Conservation (phyloP, 108 stramenopile species). For the Fragilaria radians region DNA sequence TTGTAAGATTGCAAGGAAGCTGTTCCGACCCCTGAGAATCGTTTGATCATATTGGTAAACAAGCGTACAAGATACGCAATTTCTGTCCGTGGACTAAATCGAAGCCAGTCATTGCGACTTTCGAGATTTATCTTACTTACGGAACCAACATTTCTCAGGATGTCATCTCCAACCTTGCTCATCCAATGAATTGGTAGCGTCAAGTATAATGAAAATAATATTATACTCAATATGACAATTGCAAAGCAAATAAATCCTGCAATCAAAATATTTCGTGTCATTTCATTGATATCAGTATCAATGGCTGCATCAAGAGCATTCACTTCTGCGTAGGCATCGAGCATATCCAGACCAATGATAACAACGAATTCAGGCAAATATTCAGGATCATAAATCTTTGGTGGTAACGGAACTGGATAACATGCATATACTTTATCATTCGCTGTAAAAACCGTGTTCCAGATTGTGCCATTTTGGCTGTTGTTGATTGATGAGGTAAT, state of each 20-base stretch:
- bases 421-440: too few species aligned
- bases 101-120: neutral
- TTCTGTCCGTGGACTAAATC: constrained; percentile 43
- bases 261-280: constrained; percentile 14
- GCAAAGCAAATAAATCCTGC: constrained; percentile 29
- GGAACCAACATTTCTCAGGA: constrained; percentile 31
- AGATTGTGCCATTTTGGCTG: too few species aligned
- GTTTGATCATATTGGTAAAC: constrained; percentile 21
- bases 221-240: constrained; percentile 23
- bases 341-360: neutral
- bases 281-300: neutral
- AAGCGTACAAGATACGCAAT: constrained; percentile 25
- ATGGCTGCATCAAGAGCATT: neutral
- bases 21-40: constrained; percentile 27
- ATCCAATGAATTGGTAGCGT: constrained; percentile 51
- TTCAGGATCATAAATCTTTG: neutral
- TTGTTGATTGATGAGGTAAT: neutral
- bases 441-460: too few species aligned
- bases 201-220: constrained; percentile 23
- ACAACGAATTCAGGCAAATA: neutral
- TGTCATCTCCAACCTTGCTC: constrained; percentile 22
- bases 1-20: constrained; percentile 10
- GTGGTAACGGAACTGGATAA: neutral
- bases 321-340: neutral
- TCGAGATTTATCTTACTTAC: neutral